These are phyloP conservation scores for Cubamyces lactineus DNA, from an alignment of 768 basidiomycete species.

Conservation along the genomic window DNA sequence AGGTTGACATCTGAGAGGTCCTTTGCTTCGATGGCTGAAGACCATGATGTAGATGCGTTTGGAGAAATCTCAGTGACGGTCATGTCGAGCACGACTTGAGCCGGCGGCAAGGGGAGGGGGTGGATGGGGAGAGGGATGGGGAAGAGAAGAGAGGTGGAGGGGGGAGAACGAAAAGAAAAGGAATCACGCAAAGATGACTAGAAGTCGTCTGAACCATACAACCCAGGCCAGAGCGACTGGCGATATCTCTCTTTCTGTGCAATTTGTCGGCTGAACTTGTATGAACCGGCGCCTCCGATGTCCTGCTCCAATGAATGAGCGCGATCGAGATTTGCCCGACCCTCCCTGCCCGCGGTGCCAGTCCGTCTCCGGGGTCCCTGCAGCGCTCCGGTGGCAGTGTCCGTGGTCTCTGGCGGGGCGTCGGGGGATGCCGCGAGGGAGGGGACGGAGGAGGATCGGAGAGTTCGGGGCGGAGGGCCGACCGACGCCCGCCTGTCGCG, in stretches of 20 bases:
- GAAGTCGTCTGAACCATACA: background rate
- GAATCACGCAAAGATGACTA: background rate
- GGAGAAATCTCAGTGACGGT: background rate
- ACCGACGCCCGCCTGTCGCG: background rate
- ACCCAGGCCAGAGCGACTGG: background rate
- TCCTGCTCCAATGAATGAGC: background rate
- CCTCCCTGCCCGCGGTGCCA: background rate
- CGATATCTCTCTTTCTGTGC: no score
- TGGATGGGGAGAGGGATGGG: background rate
- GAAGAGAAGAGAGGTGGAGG: background rate
- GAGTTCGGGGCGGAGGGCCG: conserved; percentile 4
- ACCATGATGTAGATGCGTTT: conserved; percentile 16
- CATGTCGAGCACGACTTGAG: conserved; percentile 1
- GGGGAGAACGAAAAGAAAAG: background rate
- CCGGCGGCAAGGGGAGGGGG: background rate
- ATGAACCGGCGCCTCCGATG: background rate
- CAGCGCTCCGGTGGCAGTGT: background rate
- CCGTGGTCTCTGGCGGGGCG: background rate
- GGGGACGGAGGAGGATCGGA: background rate
- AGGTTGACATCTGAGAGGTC: conserved; percentile 10
- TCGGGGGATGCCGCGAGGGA: conserved; percentile 16
- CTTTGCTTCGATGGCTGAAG: conserved; percentile 13
- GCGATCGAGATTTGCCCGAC: background rate
- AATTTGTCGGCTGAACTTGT: conserved; percentile 6
- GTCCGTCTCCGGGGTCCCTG: background rate